phyloP scores from a whole-genome alignment of 2,329 filamentous ascomycete species.

The Xylaria sp. region DNA sequence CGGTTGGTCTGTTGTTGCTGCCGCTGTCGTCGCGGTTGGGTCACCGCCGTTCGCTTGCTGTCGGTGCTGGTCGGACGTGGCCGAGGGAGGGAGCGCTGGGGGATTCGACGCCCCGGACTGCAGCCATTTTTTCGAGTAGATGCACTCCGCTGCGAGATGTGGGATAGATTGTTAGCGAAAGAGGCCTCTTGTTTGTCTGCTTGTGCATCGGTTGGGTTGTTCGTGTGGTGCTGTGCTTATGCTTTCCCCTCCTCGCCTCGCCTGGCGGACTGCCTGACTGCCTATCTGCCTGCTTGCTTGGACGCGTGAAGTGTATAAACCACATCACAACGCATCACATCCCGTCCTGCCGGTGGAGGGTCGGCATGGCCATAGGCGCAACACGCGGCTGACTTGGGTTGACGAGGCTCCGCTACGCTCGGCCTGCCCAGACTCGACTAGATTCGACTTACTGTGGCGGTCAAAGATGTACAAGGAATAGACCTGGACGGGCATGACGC shows the following conservation, averaged over 20 bases:
- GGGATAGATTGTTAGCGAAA: slow-evolving; percentile 32
- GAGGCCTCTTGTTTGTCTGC: background rate
- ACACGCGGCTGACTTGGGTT: slow-evolving; percentile 26
- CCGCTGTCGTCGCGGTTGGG: slow-evolving; percentile 25
- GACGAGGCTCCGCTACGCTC: slow-evolving; percentile 14
- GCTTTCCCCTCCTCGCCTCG: background rate
- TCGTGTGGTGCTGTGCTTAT: slow-evolving; percentile 15
- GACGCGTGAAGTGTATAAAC: slow-evolving; percentile 18
- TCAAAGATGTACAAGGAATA: slow-evolving; percentile 99
- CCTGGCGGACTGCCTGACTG: slow-evolving; percentile 19
- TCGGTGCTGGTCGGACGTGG: slow-evolving; percentile 17
- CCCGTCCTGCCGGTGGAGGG: background rate
- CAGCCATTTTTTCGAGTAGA: slow-evolving; percentile 91
- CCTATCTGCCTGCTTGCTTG: slow-evolving; percentile 22
- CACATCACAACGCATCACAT: background rate
- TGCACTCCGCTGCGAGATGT: slow-evolving; percentile 81
- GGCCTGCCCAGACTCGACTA: slow-evolving; percentile 14
- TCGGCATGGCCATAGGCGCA: slow-evolving; percentile 31
- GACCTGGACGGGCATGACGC: slow-evolving; percentile 76
- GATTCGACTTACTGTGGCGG: slow-evolving; percentile 79
- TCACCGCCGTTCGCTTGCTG: slow-evolving; percentile 31
- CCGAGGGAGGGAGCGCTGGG: slow-evolving; percentile 56
- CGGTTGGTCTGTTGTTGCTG: slow-evolving; percentile 29
- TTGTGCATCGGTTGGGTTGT: background rate
- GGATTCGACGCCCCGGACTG: slow-evolving; percentile 55